A percentile compares a stretch with the other conserved stretches of the same genome.
These are phyloP conservation scores for Chenopodium album DNA, from an alignment of 148 eudicot species.

Conservation along the genomic window DNA sequence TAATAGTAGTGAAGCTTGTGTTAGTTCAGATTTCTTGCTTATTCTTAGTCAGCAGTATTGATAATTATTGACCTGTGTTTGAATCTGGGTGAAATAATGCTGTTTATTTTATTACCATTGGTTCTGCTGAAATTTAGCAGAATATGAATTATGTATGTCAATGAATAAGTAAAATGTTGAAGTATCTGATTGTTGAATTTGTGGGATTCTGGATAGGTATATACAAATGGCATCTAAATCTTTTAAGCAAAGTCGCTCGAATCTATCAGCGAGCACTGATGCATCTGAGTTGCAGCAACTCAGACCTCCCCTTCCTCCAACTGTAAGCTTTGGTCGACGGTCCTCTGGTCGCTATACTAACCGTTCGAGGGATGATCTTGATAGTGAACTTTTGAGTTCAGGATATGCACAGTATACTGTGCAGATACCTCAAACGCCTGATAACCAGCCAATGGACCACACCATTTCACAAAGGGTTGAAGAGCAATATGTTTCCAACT, in stretches of 20 bases:
- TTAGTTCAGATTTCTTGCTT: neutral
- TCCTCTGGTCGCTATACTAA: slow-evolving; percentile 70
- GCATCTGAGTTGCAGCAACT: slow-evolving; percentile 51
- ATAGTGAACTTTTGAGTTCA: slow-evolving; percentile 58
- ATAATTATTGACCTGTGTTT: slow-evolving; percentile 2
- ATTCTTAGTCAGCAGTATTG: neutral
- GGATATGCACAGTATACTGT: slow-evolving; percentile 68
- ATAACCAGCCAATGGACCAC: slow-evolving; percentile 75
- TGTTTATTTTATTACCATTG: neutral
- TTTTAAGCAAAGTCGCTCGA: slow-evolving; percentile 59
- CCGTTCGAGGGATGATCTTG: slow-evolving; percentile 75
- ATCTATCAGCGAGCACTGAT: slow-evolving; percentile 47
- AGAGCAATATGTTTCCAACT: slow-evolving; percentile 77
- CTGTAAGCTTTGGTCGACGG: slow-evolving; percentile 57
- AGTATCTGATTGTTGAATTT: neutral
- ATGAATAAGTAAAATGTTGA: neutral
- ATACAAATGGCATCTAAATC: slow-evolving; percentile 57
- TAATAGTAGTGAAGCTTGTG: neutral
- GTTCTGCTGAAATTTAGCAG: neutral
- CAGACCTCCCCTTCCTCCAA: slow-evolving; percentile 57
- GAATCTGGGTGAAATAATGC: neutral
- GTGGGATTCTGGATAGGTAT: slow-evolving; percentile 15
- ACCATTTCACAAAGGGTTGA: slow-evolving; percentile 72
- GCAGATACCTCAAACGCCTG: slow-evolving; percentile 68
- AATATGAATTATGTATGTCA: neutral